A percentile compares a stretch with the other conserved stretches of the same genome.
These are phyloP conservation scores for Maudiozyma humilis DNA, from an alignment of 1,139 yeast genomes.

Conservation along the genomic window DNA sequence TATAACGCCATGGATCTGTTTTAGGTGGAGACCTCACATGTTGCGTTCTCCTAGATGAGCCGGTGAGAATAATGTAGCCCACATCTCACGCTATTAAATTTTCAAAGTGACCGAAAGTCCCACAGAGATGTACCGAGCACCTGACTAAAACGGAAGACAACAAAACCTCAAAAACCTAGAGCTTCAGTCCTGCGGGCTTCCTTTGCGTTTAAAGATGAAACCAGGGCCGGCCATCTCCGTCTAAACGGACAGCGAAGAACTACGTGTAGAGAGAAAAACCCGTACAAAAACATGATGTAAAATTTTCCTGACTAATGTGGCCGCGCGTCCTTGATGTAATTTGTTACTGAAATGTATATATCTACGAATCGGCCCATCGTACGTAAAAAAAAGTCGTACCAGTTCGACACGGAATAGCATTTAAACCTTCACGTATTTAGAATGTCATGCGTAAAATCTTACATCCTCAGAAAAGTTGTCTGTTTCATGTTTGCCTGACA, in stretches of 20 bases:
- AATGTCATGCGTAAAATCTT: no score
- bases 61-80: neutral
- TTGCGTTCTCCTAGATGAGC: neutral
- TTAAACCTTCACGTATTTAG: no score
- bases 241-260: neutral
- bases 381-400: neutral
- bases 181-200: neutral
- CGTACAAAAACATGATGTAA: no score
- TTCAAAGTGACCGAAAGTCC: neutral
- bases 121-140: neutral
- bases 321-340: neutral
- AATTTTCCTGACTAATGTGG: neutral
- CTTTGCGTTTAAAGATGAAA: neutral
- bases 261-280: no score
- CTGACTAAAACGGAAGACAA: neutral
- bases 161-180: neutral
- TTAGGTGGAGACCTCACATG: neutral
- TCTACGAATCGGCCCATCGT: no score
- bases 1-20: neutral
- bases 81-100: neutral
- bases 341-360: neutral
- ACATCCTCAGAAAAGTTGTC: neutral
- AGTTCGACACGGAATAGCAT: no score
- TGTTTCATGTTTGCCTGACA: neutral
- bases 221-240: neutral